A percentile compares a stretch with the other conserved stretches of the same genome.
Conservation (phyloP, 1,284 basidiomycete species). For the Cutaneotrichosporon cavernicola region DNA sequence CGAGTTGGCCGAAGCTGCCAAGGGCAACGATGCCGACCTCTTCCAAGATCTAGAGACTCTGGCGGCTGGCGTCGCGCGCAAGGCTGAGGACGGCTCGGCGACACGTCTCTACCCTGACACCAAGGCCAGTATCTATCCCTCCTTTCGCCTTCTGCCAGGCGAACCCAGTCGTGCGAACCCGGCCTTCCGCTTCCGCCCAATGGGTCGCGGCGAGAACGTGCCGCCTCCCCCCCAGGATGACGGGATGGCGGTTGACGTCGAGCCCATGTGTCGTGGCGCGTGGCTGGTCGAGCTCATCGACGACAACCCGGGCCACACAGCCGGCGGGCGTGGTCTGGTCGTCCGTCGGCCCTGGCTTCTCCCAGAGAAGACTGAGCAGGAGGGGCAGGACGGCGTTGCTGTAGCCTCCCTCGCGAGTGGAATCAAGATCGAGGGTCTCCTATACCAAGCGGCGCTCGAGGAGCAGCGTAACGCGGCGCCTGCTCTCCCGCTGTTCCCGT, state of each 20-base stretch:
- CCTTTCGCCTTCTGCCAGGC: slow-evolving; percentile 19
- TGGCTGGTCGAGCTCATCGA: slow-evolving; percentile 24
- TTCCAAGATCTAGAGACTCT: slow-evolving; percentile 42
- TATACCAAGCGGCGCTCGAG: slow-evolving; percentile 23
- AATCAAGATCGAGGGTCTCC: slow-evolving; percentile 38
- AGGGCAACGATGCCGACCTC: slow-evolving; percentile 25
- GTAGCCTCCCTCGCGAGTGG: slow-evolving; percentile 13
- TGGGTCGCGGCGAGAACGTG: slow-evolving; percentile 17
- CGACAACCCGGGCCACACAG: slow-evolving; percentile 4
- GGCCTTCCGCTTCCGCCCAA: slow-evolving; percentile 21
- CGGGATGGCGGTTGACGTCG: slow-evolving; percentile 14
- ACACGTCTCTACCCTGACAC: slow-evolving; percentile 14
- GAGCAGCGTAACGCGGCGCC: background rate
- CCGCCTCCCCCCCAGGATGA: slow-evolving; percentile 13
- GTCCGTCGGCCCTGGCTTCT: slow-evolving; percentile 37
- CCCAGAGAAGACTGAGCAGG: slow-evolving; percentile 10
- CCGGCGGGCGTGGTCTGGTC: slow-evolving; percentile 28
- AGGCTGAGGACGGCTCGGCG: slow-evolving; percentile 3
- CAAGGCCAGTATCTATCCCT: slow-evolving; percentile 18
- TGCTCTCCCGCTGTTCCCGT: slow-evolving; percentile 31
- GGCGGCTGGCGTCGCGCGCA: slow-evolving; percentile 18
- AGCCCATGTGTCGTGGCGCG: slow-evolving; percentile 13
- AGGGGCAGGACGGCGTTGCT: slow-evolving; percentile 8
- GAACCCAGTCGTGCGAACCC: slow-evolving; percentile 13
- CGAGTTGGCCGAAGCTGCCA: slow-evolving; percentile 27